Percentiles rank a stretch among this genome's conserved stretches.
Conservation (phyloP, 768 basidiomycete species). For the Artomyces pyxidatus region DNA sequence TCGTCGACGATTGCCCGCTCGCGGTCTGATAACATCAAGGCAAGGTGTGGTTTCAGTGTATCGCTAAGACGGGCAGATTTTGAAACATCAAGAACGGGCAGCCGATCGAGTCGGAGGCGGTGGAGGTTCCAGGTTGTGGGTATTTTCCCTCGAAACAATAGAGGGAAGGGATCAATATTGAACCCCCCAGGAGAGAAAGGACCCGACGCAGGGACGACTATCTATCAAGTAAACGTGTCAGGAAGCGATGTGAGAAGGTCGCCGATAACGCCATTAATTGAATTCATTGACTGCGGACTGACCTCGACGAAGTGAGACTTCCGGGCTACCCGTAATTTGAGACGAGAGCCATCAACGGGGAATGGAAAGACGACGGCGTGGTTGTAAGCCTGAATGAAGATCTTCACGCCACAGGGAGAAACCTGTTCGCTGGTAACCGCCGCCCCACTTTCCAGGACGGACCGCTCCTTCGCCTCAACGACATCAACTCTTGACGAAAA, state of each 20-base stretch:
- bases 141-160: conserved; percentile 7
- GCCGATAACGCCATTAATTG: not conserved
- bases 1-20: conserved; percentile 21
- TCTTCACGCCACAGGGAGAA: conserved; percentile 26
- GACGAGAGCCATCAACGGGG: conserved; percentile 30
- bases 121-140: conserved; percentile 30
- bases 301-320: conserved; percentile 44
- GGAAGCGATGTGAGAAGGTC: conserved; percentile 16
- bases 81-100: conserved; percentile 25
- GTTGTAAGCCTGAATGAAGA: conserved; percentile 21
- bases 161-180: conserved; percentile 22
- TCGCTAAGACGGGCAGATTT: conserved; percentile 4
- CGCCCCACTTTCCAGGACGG: conserved; percentile 9
- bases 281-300: not conserved
- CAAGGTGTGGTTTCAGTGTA: conserved; percentile 29
- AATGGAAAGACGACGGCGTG: conserved; percentile 33
- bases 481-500: conserved; percentile 10
- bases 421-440: conserved; percentile 17
- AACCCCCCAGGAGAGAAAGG: conserved; percentile 16
- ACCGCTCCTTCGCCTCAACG: conserved; percentile 5
- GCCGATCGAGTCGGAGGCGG: conserved; percentile 27
- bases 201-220: conserved; percentile 16
- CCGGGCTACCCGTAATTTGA: conserved; percentile 41
- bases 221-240: conserved; percentile 18
- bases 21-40: conserved; percentile 25